phyloP scores from a whole-genome alignment of 2,329 filamentous ascomycete species.

The Fusarium drepaniforme region DNA sequence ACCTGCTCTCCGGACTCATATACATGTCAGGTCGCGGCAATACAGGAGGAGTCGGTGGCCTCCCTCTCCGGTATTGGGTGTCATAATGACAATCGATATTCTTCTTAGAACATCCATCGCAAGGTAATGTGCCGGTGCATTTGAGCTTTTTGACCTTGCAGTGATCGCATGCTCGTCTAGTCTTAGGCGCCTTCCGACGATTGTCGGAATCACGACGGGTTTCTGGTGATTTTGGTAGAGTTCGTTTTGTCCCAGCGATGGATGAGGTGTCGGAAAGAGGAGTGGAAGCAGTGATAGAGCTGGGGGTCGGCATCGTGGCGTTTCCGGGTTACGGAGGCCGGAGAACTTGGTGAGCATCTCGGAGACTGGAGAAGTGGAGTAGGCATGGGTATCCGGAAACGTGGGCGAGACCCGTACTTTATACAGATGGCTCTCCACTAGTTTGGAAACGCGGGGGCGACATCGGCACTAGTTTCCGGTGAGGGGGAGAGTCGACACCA shows the following conservation, averaged over 20 bases:
- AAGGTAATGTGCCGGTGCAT: slow-evolving; percentile 54
- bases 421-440: neutral
- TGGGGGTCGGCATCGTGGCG: neutral
- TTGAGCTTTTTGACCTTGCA: slow-evolving; percentile 54
- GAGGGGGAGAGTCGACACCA: neutral
- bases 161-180: slow-evolving; percentile 53
- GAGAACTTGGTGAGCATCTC: neutral
- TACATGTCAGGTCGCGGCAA: slow-evolving; percentile 3
- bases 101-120: slow-evolving; percentile 47
- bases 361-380: neutral
- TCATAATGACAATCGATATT: slow-evolving; percentile 50
- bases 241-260: slow-evolving; percentile 18
- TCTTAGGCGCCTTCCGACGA: slow-evolving; percentile 44
- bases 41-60: slow-evolving; percentile 51
- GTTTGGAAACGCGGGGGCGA: neutral
- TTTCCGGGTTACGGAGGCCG: neutral
- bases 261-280: neutral
- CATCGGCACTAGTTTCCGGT: neutral
- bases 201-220: slow-evolving; percentile 20
- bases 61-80: slow-evolving; percentile 51
- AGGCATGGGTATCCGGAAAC: neutral
- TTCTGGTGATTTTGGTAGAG: slow-evolving; percentile 21
- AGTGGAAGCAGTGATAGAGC: neutral
- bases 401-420: neutral
- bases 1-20: slow-evolving; percentile 17